Conservation (phyloP, 495 filamentous ascomycete genomes). For the Rhypophila decipiens region DNA sequence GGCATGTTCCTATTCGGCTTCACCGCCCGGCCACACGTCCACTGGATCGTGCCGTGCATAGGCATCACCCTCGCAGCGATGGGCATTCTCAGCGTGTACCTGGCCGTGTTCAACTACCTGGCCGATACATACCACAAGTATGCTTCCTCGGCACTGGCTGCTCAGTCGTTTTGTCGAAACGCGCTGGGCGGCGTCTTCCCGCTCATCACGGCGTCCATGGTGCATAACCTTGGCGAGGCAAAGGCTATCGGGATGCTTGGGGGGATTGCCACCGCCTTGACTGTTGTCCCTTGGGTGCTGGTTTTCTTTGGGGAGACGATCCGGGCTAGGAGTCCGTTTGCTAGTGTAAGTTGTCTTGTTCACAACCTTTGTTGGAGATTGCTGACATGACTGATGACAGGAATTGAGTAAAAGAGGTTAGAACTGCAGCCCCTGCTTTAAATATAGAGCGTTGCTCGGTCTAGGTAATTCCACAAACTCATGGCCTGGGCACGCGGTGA, state of each 20-base stretch:
- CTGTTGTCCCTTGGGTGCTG: conserved; percentile 79
- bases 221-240: conserved; percentile 61
- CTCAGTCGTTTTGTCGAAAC: conserved; percentile 80
- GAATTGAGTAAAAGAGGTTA: too few relatives aligned
- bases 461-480: not conserved
- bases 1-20: conserved; percentile 74
- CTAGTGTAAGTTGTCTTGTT: conserved; percentile 24
- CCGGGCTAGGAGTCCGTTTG: conserved; percentile 71
- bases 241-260: conserved; percentile 74
- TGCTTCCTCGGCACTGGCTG: conserved; percentile 80
- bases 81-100: conserved; percentile 83
- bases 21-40: conserved; percentile 57
- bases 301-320: conserved; percentile 76
- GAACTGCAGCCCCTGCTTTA: too few relatives aligned
- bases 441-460: too few relatives aligned
- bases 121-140: conserved; percentile 86
- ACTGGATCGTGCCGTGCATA: conserved; percentile 72
- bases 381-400: conserved; percentile 11
- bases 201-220: conserved; percentile 66
- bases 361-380: not conserved
- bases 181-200: conserved; percentile 80
- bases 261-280: conserved; percentile 62
- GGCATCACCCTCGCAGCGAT: conserved; percentile 70
- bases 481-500: too few relatives aligned
- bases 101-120: conserved; percentile 90